These are phyloP conservation scores for Lyophyllum semitale DNA, from an alignment of 768 basidiomycete genomes.

Conservation along the genomic window DNA sequence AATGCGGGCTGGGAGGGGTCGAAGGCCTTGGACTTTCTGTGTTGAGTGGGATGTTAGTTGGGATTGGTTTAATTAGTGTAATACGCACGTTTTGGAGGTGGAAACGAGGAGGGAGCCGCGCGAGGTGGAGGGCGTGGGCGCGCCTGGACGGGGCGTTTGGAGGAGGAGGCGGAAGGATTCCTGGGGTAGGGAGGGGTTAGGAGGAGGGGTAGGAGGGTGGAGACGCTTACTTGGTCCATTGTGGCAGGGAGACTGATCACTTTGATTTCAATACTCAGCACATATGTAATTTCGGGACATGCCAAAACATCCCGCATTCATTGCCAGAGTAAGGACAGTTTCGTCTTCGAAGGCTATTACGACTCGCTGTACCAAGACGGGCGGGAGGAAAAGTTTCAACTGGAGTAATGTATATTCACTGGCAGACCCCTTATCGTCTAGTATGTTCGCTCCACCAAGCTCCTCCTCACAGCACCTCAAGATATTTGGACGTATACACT, in stretches of 20 bases:
- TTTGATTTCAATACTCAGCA: too few relatives aligned
- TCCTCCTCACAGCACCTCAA: slow-evolving; percentile 63
- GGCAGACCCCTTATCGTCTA: slow-evolving; percentile 66
- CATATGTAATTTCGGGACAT: too few relatives aligned
- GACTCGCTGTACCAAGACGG: slow-evolving; percentile 73
- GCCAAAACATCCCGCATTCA: too few relatives aligned
- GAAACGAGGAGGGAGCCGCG: slow-evolving; percentile 34
- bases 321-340: too few relatives aligned
- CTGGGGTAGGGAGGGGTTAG: slow-evolving; percentile 29
- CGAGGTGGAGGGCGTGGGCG: slow-evolving; percentile 23
- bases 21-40: slow-evolving; percentile 44
- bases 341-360: too few relatives aligned
- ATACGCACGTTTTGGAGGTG: slow-evolving; percentile 30
- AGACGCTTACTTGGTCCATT: slow-evolving; percentile 37
- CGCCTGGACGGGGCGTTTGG: slow-evolving; percentile 29
- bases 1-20: slow-evolving; percentile 64
- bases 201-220: background rate
- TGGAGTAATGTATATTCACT: slow-evolving; percentile 64
- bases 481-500: slow-evolving; percentile 72
- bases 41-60: slow-evolving; percentile 2
- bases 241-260: background rate
- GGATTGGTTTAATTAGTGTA: slow-evolving; percentile 4
- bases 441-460: slow-evolving; percentile 78
- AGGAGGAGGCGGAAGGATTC: slow-evolving; percentile 63
- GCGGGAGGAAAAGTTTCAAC: slow-evolving; percentile 50